Conservation (phyloP, 1,139 yeast genomes). For the Wickerhamomyces sp. region DNA sequence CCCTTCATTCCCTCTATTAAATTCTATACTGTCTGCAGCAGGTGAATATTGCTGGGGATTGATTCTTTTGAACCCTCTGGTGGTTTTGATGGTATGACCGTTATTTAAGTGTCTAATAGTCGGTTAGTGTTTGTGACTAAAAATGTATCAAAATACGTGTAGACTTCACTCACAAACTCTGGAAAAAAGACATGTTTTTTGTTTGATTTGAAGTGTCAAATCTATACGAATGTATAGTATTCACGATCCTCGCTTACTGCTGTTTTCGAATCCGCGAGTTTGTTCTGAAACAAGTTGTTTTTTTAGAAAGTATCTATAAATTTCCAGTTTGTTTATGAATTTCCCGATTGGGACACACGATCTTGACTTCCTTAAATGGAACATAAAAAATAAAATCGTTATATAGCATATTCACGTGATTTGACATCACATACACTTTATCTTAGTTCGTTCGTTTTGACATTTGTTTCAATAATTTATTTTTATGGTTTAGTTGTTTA, state of each 20-base stretch:
- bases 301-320: background rate
- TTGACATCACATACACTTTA: too few relatives aligned
- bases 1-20: constrained; percentile 30
- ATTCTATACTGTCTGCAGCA: constrained; percentile 26
- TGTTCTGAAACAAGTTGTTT: too few relatives aligned
- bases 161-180: constrained; percentile 35
- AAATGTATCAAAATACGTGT: background rate
- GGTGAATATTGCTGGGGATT: constrained; percentile 5
- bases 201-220: background rate
- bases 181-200: constrained; percentile 43
- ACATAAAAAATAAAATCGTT: too few relatives aligned
- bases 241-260: too few relatives aligned
- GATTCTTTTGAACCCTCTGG: constrained; percentile 45
- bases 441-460: too few relatives aligned
- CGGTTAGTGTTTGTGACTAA: constrained; percentile 3
- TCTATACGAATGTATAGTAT: background rate
- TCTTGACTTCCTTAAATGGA: constrained; percentile 29
- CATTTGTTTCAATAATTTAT: background rate
- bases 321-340: background rate
- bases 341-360: background rate
- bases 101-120: constrained; percentile 30
- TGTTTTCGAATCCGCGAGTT: background rate
- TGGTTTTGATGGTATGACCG: constrained; percentile 49
- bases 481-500: background rate
- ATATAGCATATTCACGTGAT: constrained; percentile 5